These are phyloP conservation scores for Ilyonectria destructans DNA, from an alignment of 2,329 filamentous ascomycete species.

Conservation along the genomic window DNA sequence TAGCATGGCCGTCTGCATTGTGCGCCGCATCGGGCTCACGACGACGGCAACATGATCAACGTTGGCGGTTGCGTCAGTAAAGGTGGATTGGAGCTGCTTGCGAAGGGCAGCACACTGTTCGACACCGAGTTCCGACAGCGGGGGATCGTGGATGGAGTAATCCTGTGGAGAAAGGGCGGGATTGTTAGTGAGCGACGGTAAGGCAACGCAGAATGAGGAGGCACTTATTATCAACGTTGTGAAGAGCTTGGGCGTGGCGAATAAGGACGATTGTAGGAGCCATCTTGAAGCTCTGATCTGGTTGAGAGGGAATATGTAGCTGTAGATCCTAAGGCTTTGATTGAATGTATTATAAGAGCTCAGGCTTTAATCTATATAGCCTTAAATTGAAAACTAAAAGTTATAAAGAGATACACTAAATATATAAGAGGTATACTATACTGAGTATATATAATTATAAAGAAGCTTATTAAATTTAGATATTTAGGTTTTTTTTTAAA, in stretches of 20 bases:
- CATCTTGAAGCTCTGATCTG: constrained; percentile 54
- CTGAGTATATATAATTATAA: too few species aligned
- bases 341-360: too few species aligned
- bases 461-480: too few species aligned
- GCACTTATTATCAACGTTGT: constrained; percentile 69
- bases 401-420: too few species aligned
- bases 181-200: constrained; percentile 19
- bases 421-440: too few species aligned
- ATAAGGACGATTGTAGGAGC: constrained; percentile 81
- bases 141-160: constrained; percentile 66
- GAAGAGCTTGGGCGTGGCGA: constrained; percentile 86
- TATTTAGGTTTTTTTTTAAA: too few species aligned
- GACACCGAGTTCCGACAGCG: constrained; percentile 65
- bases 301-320: too few species aligned
- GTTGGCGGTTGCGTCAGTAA: constrained; percentile 52
- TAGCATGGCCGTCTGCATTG: constrained; percentile 75
- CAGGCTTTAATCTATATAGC: too few species aligned
- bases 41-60: constrained; percentile 67
- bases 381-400: too few species aligned
- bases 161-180: constrained; percentile 56
- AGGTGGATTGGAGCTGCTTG: constrained; percentile 58
- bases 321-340: too few species aligned
- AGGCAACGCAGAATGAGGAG: background rate
- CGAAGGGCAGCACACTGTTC: constrained; percentile 65
- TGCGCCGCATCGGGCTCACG: constrained; percentile 77